Percentiles rank a stretch among this genome's conserved stretches.
These are phyloP conservation scores for Zarea fungicola DNA, from an alignment of 2,329 filamentous ascomycete species.

Conservation along the genomic window DNA sequence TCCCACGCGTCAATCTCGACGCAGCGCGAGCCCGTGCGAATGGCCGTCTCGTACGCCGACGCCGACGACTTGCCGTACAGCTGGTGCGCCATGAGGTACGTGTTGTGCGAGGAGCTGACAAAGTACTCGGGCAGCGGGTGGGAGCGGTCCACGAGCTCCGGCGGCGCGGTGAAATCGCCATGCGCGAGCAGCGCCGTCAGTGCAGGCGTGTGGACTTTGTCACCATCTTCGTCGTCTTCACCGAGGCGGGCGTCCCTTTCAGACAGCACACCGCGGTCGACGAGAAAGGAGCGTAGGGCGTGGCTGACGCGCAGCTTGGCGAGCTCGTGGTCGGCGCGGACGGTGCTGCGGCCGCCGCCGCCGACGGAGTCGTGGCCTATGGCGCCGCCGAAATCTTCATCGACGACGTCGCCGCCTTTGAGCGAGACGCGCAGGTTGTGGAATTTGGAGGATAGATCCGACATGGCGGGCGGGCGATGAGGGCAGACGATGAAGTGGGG, in stretches of 20 bases:
- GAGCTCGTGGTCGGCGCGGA: conserved; percentile 41
- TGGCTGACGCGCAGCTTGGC: conserved; percentile 54
- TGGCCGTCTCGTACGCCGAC: conserved; percentile 56
- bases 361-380: conserved; percentile 48
- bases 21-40: conserved; percentile 60
- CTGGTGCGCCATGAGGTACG: conserved; percentile 65
- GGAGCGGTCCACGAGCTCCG: conserved; percentile 49
- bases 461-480: conserved; percentile 9
- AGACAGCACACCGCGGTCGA: conserved; percentile 45
- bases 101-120: conserved; percentile 69
- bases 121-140: conserved; percentile 64
- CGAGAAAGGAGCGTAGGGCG: conserved; percentile 51
- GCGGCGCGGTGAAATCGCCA: conserved; percentile 53
- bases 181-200: conserved; percentile 49
- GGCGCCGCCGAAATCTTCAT: conserved; percentile 49
- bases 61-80: conserved; percentile 59
- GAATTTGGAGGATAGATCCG: conserved; percentile 15
- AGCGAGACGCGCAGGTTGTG: conserved; percentile 13
- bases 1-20: conserved; percentile 74
- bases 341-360: conserved; percentile 53
- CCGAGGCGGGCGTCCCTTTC: conserved; percentile 43
- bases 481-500: neutral
- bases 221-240: conserved; percentile 18
- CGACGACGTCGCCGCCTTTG: conserved; percentile 35
- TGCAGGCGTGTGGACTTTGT: conserved; percentile 37